Percentiles rank a stretch among this genome's conserved stretches.
phyloP scores from a whole-genome alignment of 805 yeast genomes.

The Grigorovia jiainica region DNA sequence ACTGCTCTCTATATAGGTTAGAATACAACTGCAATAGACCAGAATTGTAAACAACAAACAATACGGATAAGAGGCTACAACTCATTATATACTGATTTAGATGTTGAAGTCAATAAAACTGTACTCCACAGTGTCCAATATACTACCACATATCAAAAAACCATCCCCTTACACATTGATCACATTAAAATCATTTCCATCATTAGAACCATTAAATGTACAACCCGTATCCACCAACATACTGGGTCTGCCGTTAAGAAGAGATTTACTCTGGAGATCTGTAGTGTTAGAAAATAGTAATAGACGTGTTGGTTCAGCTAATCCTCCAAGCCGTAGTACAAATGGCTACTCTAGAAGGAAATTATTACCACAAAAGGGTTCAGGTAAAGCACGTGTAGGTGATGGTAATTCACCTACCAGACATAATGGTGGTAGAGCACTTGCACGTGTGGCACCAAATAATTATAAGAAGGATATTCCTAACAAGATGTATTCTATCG shows the following conservation, averaged over 20 bases:
- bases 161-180: constrained; percentile 72
- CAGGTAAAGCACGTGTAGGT: constrained; percentile 93
- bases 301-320: constrained; percentile 80
- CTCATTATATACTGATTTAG: neutral
- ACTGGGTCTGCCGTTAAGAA: constrained; percentile 66
- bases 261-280: constrained; percentile 91
- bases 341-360: constrained; percentile 79
- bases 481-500: constrained; percentile 58
- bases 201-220: constrained; percentile 72
- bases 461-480: constrained; percentile 79
- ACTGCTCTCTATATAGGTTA: no score
- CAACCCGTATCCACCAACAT: constrained; percentile 69
- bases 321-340: constrained; percentile 79
- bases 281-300: constrained; percentile 86
- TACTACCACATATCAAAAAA: constrained; percentile 19
- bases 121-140: neutral
- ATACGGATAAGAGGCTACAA: neutral
- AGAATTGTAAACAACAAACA: no score
- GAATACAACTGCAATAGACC: no score
- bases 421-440: constrained; percentile 81
- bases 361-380: constrained; percentile 81
- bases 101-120: neutral
- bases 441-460: constrained; percentile 83
- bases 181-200: constrained; percentile 76
- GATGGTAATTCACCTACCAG: constrained; percentile 91